Percentiles rank a stretch among this genome's conserved stretches.
phyloP scores from a whole-genome alignment of 352 stramenopile species.

The Stramenopiles sp. region DNA sequence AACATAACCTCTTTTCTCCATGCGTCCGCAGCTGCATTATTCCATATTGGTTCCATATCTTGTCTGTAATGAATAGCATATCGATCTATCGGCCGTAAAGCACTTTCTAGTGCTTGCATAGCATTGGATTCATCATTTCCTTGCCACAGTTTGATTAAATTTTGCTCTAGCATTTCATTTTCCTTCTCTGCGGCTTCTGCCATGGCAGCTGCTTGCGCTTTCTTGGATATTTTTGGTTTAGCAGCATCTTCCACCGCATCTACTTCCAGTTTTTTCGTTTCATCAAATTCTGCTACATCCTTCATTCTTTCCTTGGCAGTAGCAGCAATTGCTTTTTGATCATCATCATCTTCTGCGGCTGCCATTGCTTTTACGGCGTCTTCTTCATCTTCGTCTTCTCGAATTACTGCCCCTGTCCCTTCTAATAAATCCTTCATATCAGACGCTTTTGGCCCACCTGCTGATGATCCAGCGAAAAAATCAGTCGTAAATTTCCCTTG shows the following conservation, averaged over 20 bases:
- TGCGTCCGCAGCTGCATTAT: neutral
- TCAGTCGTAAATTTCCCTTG: neutral
- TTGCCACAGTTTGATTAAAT: neutral
- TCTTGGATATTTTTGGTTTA: neutral
- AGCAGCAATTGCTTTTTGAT: neutral
- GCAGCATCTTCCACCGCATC: neutral
- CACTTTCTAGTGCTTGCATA: neutral
- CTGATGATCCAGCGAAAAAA: neutral
- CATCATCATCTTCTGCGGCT: neutral
- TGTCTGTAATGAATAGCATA: neutral
- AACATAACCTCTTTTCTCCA: neutral
- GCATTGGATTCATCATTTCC: neutral
- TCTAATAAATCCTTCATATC: neutral
- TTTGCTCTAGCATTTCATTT: neutral
- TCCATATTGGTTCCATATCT: no score
- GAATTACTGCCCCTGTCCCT: neutral
- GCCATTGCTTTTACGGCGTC: neutral
- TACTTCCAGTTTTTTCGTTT: neutral
- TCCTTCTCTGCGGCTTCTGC: neutral
- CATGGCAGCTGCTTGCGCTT: neutral
- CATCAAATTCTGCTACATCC: neutral
- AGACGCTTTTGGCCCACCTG: neutral
- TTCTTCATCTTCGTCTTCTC: neutral
- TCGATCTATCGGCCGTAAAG: neutral
- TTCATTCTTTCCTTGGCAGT: neutral